Percentiles rank a stretch among this genome's conserved stretches.
phyloP scores from a whole-genome alignment of 73 alveolate species.

The Paramecium bursaria region DNA sequence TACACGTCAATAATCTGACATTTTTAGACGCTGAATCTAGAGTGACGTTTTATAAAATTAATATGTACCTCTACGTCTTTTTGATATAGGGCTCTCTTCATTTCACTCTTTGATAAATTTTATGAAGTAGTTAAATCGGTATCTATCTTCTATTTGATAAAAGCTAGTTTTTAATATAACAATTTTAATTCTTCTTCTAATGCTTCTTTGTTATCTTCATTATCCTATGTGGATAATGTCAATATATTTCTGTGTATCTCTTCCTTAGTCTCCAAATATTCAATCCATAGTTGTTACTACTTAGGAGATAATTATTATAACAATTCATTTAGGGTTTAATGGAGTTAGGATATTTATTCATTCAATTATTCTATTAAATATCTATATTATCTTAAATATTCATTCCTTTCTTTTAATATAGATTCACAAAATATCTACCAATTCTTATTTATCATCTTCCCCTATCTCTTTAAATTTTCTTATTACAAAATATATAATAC shows the following conservation, averaged over 20 bases:
- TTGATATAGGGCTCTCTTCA: background rate
- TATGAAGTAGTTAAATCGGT: background rate
- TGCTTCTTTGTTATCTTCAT: background rate
- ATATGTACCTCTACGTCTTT: conserved; percentile 7
- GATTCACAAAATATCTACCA: conserved; percentile 51
- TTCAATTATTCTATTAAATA: conserved; percentile 6
- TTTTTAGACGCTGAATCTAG: too few species aligned
- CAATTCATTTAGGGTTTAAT: background rate
- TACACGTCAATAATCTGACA: too few species aligned
- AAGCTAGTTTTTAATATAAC: background rate
- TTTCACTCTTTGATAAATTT: background rate
- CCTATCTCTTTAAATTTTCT: conserved; percentile 13
- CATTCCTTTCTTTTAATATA: conserved; percentile 47
- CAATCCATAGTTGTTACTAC: conserved; percentile 7
- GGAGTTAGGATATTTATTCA: background rate
- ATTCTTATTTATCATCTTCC: conserved; percentile 33
- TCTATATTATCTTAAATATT: background rate
- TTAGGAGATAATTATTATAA: background rate
- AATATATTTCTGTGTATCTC: background rate
- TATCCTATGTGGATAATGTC: conserved; percentile 1
- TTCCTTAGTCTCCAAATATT: conserved; percentile 21
- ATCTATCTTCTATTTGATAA: background rate
- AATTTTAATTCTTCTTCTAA: conserved; percentile 17
- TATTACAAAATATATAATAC: conserved; percentile 5
- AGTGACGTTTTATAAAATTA: too few species aligned